phyloP scores from a whole-genome alignment of 495 filamentous ascomycete genomes.

The Podospora sp. region DNA sequence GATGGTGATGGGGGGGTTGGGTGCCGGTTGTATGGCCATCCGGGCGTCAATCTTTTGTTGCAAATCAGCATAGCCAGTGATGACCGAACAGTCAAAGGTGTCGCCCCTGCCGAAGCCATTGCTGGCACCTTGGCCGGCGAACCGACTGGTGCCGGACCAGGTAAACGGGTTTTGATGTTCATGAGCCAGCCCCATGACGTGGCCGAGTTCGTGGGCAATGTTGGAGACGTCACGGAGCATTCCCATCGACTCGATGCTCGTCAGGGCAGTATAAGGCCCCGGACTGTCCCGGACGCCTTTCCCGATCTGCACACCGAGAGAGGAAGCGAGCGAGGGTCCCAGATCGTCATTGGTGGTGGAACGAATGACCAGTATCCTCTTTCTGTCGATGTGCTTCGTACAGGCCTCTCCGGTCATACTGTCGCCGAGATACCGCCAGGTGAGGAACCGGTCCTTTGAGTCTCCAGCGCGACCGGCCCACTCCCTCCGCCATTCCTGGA shows the following conservation, averaged over 20 bases:
- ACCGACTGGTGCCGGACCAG: conserved; percentile 15
- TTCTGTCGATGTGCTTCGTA: too few relatives aligned
- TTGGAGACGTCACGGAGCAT: conserved; percentile 15
- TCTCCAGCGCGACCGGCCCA: neutral
- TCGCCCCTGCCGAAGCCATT: neutral
- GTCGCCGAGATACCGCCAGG: too few relatives aligned
- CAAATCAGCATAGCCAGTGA: conserved; percentile 15
- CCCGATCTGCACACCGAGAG: too few relatives aligned
- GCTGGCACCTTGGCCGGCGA: neutral
- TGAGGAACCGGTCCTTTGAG: too few relatives aligned
- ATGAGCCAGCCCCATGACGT: conserved; percentile 24
- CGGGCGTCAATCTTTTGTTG: too few relatives aligned
- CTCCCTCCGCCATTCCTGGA: neutral
- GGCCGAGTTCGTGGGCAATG: conserved; percentile 26
- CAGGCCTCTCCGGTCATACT: too few relatives aligned
- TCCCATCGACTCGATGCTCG: conserved; percentile 2
- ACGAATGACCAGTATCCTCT: too few relatives aligned
- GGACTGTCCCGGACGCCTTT: too few relatives aligned
- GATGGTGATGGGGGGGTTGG: too few relatives aligned
- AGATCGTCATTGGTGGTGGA: too few relatives aligned
- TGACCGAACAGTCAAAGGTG: conserved; percentile 7
- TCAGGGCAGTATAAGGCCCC: conserved; percentile 2
- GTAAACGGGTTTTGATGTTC: conserved; percentile 24
- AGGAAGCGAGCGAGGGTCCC: too few relatives aligned
- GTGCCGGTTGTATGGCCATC: neutral